These are phyloP conservation scores for Cruciata laevipes DNA, from an alignment of 257 asterid genomes.

Conservation along the genomic window DNA sequence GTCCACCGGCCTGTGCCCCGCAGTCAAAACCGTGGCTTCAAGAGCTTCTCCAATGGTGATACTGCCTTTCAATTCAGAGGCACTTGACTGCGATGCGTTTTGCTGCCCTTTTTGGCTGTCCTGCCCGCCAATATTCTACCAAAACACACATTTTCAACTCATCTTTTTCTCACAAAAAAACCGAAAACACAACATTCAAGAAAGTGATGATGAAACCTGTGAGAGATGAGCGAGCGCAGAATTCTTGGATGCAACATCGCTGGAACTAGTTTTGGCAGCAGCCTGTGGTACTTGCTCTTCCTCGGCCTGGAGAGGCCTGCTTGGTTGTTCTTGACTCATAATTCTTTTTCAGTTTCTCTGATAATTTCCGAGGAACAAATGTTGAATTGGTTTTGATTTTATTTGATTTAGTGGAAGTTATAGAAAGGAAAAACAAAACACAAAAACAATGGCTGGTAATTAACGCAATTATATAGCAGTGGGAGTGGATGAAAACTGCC, in stretches of 20 bases:
- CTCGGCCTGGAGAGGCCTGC: constrained; percentile 5
- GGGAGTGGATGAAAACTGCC: neutral
- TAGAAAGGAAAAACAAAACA: neutral
- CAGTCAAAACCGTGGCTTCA: constrained; percentile 85
- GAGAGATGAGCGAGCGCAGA: constrained; percentile 5
- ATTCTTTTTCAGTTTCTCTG: neutral
- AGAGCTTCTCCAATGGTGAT: constrained; percentile 96
- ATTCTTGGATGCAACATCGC: neutral
- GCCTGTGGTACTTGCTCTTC: neutral
- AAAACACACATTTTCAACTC: neutral
- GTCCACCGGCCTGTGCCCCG: constrained; percentile 82
- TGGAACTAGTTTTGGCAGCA: neutral
- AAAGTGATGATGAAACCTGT: neutral
- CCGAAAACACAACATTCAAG: neutral
- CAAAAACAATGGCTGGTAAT: neutral
- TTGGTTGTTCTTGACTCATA: constrained; percentile 18
- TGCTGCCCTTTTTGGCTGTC: constrained; percentile 19
- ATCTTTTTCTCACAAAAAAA: neutral
- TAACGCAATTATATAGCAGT: neutral
- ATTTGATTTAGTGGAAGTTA: neutral
- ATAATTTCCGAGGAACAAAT: neutral
- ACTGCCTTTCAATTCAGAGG: constrained; percentile 31
- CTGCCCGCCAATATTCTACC: constrained; percentile 23
- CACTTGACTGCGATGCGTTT: constrained; percentile 18
- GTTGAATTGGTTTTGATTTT: neutral